phyloP scores from a whole-genome alignment of 306 rosid genomes.

The Potentilla sterilis region DNA sequence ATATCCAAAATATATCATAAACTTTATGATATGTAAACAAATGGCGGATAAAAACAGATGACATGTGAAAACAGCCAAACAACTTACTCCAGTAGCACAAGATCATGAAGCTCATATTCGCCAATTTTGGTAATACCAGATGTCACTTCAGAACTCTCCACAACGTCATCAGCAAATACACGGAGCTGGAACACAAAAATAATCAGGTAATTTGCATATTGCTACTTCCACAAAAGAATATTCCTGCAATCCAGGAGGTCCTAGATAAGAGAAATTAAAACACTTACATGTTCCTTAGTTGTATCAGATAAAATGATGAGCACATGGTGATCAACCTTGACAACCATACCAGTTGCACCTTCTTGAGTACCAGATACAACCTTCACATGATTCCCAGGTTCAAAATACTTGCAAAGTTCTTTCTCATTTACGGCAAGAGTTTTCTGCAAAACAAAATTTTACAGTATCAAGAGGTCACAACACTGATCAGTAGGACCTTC shows the following conservation, averaged over 20 bases:
- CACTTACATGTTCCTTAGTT: slow-evolving; percentile 94
- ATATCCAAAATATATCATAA: not conserved
- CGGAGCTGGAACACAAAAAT: slow-evolving; percentile 59
- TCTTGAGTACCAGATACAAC: slow-evolving; percentile 93
- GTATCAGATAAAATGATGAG: slow-evolving; percentile 92
- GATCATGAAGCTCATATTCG: slow-evolving; percentile 95
- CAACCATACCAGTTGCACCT: slow-evolving; percentile 99
- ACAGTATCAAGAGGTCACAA: slow-evolving; percentile 18
- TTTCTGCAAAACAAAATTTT: slow-evolving; percentile 42
- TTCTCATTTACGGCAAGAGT: slow-evolving; percentile 81
- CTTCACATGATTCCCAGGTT: slow-evolving; percentile 97
- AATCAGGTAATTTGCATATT: slow-evolving; percentile 22
- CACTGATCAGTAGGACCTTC: not conserved
- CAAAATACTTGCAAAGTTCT: slow-evolving; percentile 94
- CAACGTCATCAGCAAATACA: slow-evolving; percentile 98
- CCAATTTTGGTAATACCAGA: slow-evolving; percentile 92
- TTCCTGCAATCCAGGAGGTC: slow-evolving; percentile 2
- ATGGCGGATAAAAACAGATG: not conserved
- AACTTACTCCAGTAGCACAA: slow-evolving; percentile 86
- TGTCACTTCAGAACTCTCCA: slow-evolving; percentile 97
- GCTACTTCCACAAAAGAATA: slow-evolving; percentile 13
- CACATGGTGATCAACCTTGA: slow-evolving; percentile 94
- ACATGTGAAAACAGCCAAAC: slow-evolving; percentile 6
- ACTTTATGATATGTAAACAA: slow-evolving; percentile 17
- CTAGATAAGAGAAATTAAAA: not conserved